A percentile compares a stretch with the other conserved stretches of the same genome.
phyloP scores from a whole-genome alignment of 2,329 filamentous ascomycete genomes.

The Biscogniauxia marginata region DNA sequence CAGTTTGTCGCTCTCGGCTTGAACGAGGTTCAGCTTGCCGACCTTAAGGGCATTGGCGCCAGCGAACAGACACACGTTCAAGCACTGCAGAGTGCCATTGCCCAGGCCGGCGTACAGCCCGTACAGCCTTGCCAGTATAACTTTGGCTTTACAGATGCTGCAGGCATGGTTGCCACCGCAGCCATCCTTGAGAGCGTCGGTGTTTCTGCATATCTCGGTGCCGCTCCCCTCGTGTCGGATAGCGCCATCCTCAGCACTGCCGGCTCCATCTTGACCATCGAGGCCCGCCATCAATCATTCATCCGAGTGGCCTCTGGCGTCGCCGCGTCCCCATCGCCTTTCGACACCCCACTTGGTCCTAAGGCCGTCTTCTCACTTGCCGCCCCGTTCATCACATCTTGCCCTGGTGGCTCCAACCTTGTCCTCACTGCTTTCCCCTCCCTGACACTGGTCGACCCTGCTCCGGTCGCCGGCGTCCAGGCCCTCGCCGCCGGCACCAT shows the following conservation, averaged over 20 bases:
- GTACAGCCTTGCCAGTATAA: constrained; percentile 71
- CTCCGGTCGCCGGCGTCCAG: constrained; percentile 38
- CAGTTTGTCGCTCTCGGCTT: constrained; percentile 66
- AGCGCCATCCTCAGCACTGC: constrained; percentile 63
- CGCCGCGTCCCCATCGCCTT: constrained; percentile 63
- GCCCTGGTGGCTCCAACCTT: constrained; percentile 64
- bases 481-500: constrained; percentile 40
- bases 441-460: constrained; percentile 49
- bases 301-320: constrained; percentile 60
- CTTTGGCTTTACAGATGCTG: constrained; percentile 66
- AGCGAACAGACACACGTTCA: constrained; percentile 65
- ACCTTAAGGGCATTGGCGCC: constrained; percentile 60
- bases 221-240: constrained; percentile 62
- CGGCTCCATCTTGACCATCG: constrained; percentile 69
- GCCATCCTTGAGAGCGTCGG: constrained; percentile 71
- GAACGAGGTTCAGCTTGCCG: constrained; percentile 50
- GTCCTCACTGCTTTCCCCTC: constrained; percentile 62
- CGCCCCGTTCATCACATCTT: constrained; percentile 68
- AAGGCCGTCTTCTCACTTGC: constrained; percentile 72
- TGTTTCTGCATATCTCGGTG: constrained; percentile 72
- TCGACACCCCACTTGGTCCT: constrained; percentile 68
- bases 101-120: constrained; percentile 60
- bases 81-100: constrained; percentile 58
- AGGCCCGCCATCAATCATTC: constrained; percentile 72
- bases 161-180: constrained; percentile 67